Percentiles rank a stretch among this genome's conserved stretches.
Evolutionary conservation across 306 rosid genomes (phyloP).

Genomic region (Geum urbanum): DNA sequence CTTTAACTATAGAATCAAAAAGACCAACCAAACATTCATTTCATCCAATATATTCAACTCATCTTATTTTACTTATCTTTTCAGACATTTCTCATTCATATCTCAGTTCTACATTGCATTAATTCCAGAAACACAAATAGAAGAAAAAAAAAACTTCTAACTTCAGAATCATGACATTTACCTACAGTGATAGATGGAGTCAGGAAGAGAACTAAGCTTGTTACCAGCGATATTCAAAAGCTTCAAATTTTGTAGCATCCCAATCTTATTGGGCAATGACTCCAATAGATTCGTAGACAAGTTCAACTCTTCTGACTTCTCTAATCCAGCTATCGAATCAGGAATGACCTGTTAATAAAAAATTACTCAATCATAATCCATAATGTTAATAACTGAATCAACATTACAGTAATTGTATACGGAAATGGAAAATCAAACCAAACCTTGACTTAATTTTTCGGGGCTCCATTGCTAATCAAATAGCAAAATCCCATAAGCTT

Average conservation of each 20-base stretch:
- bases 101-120: not conserved
- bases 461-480: too few relatives aligned
- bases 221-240: conserved; percentile 64
- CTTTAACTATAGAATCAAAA: too few relatives aligned
- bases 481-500: too few relatives aligned
- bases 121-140: not conserved
- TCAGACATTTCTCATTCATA: not conserved
- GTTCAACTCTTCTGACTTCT: conserved; percentile 77
- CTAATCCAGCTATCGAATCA: conserved; percentile 65
- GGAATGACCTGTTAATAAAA: conserved; percentile 57
- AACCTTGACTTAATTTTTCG: conserved; percentile 71
- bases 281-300: conserved; percentile 63
- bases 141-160: not conserved
- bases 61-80: not conserved
- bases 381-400: too few relatives aligned
- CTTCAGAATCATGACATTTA: conserved; percentile 12
- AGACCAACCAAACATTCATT: not conserved
- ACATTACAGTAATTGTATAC: not conserved
- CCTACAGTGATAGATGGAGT: conserved; percentile 82
- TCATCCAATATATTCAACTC: not conserved
- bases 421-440: not conserved
- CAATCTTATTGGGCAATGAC: conserved; percentile 75
- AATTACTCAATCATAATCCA: too few relatives aligned
- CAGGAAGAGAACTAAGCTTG: conserved; percentile 79
- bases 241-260: conserved; percentile 72